phyloP scores from a whole-genome alignment of 352 stramenopile genomes.

The Phytopythium mirpurense region DNA sequence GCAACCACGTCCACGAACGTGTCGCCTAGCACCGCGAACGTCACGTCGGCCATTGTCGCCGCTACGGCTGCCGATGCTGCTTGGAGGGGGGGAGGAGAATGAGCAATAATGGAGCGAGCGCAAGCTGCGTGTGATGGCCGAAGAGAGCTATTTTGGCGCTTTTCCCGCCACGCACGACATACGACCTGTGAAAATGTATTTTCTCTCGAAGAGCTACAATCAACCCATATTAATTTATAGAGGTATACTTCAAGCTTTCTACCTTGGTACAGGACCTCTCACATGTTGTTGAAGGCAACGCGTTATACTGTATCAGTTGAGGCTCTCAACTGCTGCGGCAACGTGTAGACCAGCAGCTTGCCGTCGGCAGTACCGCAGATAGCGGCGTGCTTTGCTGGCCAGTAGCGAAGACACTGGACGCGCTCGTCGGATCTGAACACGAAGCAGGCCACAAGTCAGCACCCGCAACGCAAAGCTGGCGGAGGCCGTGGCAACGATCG shows the following conservation, averaged over 20 bases:
- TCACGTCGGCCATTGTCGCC: slow-evolving; percentile 15
- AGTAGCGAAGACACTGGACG: slow-evolving; percentile 28
- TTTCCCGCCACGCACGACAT: neutral
- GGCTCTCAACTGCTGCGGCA: slow-evolving; percentile 16
- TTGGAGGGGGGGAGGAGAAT: too few relatives aligned
- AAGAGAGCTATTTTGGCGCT: neutral
- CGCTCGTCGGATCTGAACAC: slow-evolving; percentile 19
- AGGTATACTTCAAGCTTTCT: too few relatives aligned
- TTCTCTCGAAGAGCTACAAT: neutral
- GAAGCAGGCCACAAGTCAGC: too few relatives aligned
- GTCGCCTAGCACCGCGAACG: slow-evolving; percentile 57
- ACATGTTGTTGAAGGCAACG: too few relatives aligned
- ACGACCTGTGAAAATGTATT: neutral
- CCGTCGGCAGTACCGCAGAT: slow-evolving; percentile 31
- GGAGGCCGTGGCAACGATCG: too few relatives aligned
- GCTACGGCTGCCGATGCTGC: too few relatives aligned
- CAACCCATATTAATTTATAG: neutral
- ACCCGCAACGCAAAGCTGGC: too few relatives aligned
- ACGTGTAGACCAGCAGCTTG: slow-evolving; percentile 22
- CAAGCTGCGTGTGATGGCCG: too few relatives aligned
- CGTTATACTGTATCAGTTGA: too few relatives aligned
- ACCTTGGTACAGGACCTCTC: too few relatives aligned
- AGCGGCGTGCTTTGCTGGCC: slow-evolving; percentile 18
- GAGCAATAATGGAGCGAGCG: too few relatives aligned
- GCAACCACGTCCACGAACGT: slow-evolving; percentile 78